Evolutionary conservation across 805 yeast genomes (phyloP), one percentile per base, ranked within the genome.

Genomic region (Candida lessepsii): DNA sequence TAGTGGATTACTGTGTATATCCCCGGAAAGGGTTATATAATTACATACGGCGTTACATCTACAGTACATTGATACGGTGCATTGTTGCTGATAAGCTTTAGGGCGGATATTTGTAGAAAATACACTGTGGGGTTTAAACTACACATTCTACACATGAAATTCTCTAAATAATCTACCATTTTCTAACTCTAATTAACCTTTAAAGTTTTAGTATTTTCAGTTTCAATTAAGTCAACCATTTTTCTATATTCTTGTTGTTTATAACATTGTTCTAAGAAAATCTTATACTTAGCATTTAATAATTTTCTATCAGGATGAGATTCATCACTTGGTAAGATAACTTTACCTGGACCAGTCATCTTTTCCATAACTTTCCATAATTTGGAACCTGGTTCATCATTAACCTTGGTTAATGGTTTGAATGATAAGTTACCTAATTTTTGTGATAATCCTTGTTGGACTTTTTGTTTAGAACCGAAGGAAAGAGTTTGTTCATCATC

Each of bases 341-440:
- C 88, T 49, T 74, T 73, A 32, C 96, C 98, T 16, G 83, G 78
- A 6, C 95, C 91, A 1, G 96, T 83, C 70, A 90, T 73, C 45
- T 75, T 73, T 49, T 76, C 76, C 99, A 93, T 93, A 27, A 84
- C 80, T 26, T 80, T 77, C 98, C 98, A 91, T 43, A 93, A 69
- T 40, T 71, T 74, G 47, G 80, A 81, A 24, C 86, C 86, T 3
- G 77, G 63, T 29, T 58, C 54, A 20, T 21, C 19, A 42, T 57
- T 56, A 34, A 53, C 37, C 27, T 57, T 44, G 9, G 75, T 60
- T 53, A 70, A 65, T 19, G 74, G 73, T 50, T 67, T 70, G 45
- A 69, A 55, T 19, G 59, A 58, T 39, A 61, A 48, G 29, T 49
- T 48, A 44, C 61, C 51, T 49, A 75, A 58, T 53, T 70, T 75